Percentiles rank a stretch among this genome's conserved stretches.
Evolutionary conservation across 2,329 filamentous ascomycete genomes (phyloP).

Genomic region (Colletotrichum brevisporum): DNA sequence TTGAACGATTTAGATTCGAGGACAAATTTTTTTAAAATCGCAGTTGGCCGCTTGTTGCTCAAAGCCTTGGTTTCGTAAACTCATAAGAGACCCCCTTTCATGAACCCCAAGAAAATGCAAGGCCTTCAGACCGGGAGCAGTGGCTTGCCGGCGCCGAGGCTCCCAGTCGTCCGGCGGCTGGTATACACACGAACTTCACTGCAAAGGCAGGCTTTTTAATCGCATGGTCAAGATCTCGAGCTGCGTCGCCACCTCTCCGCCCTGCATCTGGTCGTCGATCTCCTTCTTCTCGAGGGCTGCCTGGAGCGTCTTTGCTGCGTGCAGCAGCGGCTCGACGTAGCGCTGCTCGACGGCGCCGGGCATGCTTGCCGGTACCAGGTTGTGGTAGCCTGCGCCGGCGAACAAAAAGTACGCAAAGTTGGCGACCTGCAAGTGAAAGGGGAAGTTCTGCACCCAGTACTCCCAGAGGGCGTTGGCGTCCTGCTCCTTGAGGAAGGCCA

Average conservation of each 20-base stretch:
- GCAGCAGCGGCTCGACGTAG: constrained; percentile 68
- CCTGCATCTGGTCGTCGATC: constrained; percentile 44
- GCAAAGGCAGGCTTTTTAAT: constrained; percentile 57
- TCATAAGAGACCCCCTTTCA: constrained; percentile 37
- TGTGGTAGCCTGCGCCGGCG: constrained; percentile 59
- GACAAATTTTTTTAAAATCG: constrained; percentile 22
- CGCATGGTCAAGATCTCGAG: constrained; percentile 59
- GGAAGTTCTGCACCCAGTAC: constrained; percentile 63
- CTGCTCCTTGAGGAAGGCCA: constrained; percentile 61
- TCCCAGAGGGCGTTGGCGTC: constrained; percentile 61
- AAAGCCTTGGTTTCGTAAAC: constrained; percentile 38
- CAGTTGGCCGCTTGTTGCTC: constrained; percentile 33
- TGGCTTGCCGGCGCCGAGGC: constrained; percentile 34
- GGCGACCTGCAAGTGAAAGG: constrained; percentile 71
- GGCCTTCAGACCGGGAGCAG: constrained; percentile 12
- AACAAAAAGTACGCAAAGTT: constrained; percentile 73
- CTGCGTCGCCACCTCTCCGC: constrained; percentile 53
- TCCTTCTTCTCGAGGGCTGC: constrained; percentile 51
- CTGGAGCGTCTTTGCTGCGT: constrained; percentile 56
- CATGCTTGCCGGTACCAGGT: constrained; percentile 70
- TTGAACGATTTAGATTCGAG: not conserved
- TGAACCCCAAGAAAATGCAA: constrained; percentile 35
- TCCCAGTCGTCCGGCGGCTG: constrained; percentile 13
- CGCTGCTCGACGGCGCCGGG: constrained; percentile 70
- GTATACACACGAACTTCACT: constrained; percentile 46